A percentile compares a stretch with the other conserved stretches of the same genome.
Evolutionary conservation across 169 alveolate species (phyloP).

Genomic region (Plasmodium blacklocki): DNA sequence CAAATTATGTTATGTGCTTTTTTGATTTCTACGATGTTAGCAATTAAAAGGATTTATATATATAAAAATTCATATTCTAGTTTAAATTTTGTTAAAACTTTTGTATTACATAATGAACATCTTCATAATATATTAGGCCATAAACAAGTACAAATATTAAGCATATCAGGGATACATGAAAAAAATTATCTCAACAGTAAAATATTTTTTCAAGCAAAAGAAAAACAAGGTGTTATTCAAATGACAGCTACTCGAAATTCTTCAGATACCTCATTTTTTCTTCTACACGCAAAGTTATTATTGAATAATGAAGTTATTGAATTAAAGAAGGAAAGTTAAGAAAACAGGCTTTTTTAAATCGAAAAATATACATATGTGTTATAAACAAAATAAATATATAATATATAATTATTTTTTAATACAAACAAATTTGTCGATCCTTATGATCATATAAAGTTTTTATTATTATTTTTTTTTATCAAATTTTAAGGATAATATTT

Average conservation of each 20-base stretch:
- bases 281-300: slow-evolving; percentile 43
- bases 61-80: slow-evolving; percentile 66
- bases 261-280: slow-evolving; percentile 9
- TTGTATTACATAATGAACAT: slow-evolving; percentile 46
- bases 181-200: slow-evolving; percentile 70
- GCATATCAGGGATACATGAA: slow-evolving; percentile 65
- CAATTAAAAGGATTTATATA: slow-evolving; percentile 38
- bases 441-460: too few relatives aligned
- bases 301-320: slow-evolving; percentile 25
- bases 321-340: not conserved
- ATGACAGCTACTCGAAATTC: slow-evolving; percentile 48
- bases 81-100: slow-evolving; percentile 63
- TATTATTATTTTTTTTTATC: too few relatives aligned
- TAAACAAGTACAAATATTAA: slow-evolving; percentile 67
- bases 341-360: not conserved
- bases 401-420: too few relatives aligned
- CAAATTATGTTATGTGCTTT: slow-evolving; percentile 36
- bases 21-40: slow-evolving; percentile 35
- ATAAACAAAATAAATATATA: too few relatives aligned
- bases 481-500: too few relatives aligned
- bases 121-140: slow-evolving; percentile 26
- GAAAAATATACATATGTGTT: not conserved
- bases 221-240: slow-evolving; percentile 62
- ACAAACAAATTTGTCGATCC: too few relatives aligned
- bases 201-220: slow-evolving; percentile 38